Evolutionary conservation across 140 eudicot genomes (phyloP).

Genomic region (Anethum foeniculum): DNA sequence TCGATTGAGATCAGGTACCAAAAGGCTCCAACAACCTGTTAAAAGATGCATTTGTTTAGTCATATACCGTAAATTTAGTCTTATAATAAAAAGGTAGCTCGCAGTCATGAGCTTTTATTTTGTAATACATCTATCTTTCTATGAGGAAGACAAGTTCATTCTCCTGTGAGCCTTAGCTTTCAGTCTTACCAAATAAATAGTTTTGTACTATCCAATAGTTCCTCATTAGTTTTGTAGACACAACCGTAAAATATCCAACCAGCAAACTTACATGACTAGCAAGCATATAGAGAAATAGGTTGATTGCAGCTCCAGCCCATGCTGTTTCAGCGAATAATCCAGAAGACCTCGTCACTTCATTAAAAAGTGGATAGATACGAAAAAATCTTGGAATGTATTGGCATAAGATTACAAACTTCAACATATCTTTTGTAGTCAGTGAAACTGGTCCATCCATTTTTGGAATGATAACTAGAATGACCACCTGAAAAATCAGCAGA

Average conservation of each 20-base stretch:
- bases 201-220: not conserved
- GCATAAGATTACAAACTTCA: slow-evolving; percentile 43
- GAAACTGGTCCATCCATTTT: slow-evolving; percentile 32
- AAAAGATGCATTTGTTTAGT: not conserved
- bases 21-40: slow-evolving; percentile 61
- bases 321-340: slow-evolving; percentile 69
- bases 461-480: slow-evolving; percentile 45
- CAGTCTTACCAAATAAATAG: not conserved
- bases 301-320: slow-evolving; percentile 89
- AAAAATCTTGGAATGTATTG: slow-evolving; percentile 65
- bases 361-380: slow-evolving; percentile 52
- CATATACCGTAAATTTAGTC: not conserved
- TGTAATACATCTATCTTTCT: not conserved
- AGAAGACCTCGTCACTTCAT: slow-evolving; percentile 58
- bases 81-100: not conserved
- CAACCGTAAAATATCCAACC: not conserved
- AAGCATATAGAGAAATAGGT: slow-evolving; percentile 69
- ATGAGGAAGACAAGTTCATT: not conserved
- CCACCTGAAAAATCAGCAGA: slow-evolving; percentile 33
- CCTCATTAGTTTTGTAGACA: not conserved
- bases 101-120: not conserved
- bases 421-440: slow-evolving; percentile 43
- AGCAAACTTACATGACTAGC: slow-evolving; percentile 62
- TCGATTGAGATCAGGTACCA: slow-evolving; percentile 78
- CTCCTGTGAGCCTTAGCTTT: not conserved